A percentile compares a stretch with the other conserved stretches of the same genome.
Conservation (phyloP, 164 flowering plant species). For the Stephania cephalantha region DNA sequence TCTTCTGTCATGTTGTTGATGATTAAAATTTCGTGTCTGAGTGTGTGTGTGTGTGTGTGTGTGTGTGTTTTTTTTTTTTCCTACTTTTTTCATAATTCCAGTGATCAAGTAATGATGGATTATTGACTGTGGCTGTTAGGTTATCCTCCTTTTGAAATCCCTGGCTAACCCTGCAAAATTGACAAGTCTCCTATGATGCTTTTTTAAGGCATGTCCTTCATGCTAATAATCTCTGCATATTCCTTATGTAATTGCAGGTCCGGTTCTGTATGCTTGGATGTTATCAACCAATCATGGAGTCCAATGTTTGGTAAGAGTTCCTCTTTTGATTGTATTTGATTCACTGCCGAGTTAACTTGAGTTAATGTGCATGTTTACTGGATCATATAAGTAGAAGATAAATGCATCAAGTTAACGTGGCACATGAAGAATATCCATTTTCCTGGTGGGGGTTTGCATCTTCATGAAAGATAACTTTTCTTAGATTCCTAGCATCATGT, state of each 20-base stretch:
- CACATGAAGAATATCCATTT: not conserved
- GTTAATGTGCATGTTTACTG: not conserved
- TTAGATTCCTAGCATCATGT: not conserved
- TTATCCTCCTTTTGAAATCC: not conserved
- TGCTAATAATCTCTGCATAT: not conserved
- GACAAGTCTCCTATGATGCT: not conserved
- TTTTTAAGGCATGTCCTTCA: not conserved
- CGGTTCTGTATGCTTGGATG: conserved; percentile 98
- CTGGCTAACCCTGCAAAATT: not conserved
- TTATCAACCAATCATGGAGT: conserved; percentile 95
- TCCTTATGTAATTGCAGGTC: conserved; percentile 50
- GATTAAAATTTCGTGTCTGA: not conserved
- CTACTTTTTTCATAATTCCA: not conserved
- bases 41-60: no score
- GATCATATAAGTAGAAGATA: not conserved
- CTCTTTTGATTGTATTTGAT: not conserved
- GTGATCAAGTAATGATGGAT: not conserved
- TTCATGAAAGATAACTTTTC: not conserved
- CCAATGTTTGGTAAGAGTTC: conserved; percentile 83
- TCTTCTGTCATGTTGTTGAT: not conserved
- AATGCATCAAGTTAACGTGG: not conserved
- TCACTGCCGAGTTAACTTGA: not conserved
- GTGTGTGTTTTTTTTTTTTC: not conserved
- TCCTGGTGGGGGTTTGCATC: not conserved
- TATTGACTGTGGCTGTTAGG: not conserved